Evolutionary conservation across 805 yeast species (phyloP).

Genomic region (Saccharomycopsis sp.): DNA sequence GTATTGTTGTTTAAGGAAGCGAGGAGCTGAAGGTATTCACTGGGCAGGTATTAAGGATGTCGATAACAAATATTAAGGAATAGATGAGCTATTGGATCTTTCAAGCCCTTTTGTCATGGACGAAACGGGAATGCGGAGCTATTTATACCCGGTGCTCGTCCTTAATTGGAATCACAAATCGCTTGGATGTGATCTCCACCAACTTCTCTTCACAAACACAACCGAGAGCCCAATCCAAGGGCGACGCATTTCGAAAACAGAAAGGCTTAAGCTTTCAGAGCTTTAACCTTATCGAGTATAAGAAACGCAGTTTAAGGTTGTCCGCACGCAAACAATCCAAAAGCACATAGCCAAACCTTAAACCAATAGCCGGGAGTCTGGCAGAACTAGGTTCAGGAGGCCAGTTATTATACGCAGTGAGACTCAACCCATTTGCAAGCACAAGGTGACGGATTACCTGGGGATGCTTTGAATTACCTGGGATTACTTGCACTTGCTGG

Average conservation of each 20-base stretch:
- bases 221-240: background rate
- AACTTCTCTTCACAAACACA: background rate
- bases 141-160: background rate
- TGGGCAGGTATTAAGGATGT: background rate
- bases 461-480: background rate
- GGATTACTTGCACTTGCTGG: background rate
- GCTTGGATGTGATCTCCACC: background rate
- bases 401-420: background rate
- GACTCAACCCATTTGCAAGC: background rate
- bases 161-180: background rate
- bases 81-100: background rate
- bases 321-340: background rate
- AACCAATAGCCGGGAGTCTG: background rate
- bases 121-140: background rate
- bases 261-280: background rate
- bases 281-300: background rate
- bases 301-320: background rate
- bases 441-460: background rate
- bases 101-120: background rate
- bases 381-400: background rate
- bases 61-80: conserved; percentile 3
- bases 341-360: background rate
- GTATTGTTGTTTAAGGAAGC: background rate
- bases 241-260: too few relatives aligned
- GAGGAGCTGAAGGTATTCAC: conserved; percentile 6